Base-by-base conservation (phyloP, 2,329 filamentous ascomycete species). In the Alternaria ventricosa region DNA sequence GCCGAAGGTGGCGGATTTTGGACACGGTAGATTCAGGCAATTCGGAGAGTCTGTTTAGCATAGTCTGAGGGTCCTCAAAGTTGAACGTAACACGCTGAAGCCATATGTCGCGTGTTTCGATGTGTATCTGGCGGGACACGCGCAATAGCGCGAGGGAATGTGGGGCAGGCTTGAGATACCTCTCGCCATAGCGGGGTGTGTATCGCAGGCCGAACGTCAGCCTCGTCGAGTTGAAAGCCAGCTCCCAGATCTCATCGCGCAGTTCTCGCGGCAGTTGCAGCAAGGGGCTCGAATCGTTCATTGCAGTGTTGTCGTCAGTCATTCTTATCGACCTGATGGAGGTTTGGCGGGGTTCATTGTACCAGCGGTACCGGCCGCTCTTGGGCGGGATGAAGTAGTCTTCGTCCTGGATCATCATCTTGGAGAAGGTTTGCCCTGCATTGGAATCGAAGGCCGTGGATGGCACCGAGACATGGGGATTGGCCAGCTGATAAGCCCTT, bases 201-300 rank as follows among this genome's bases (percentile, higher is more conserved):
- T 65, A 65, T 60, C 63, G 65, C 49, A 65, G 27, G 22, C 65
- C 65, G 30, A 62, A 67, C 1, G 65, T 62, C 36, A 67, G 62
- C 57, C 65, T 67, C 33, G 63, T 67, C 44, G 65, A 65, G 56
- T 63, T 67, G 62, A 67, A 67, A 22, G 60, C 56, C 50, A 63
- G 45, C 23, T 58, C 56, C 60, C 60, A 63, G 10, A 69, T 65
- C 49, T 67, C 59, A n/a, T 63, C 62, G 47, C 66, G 64, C 3
- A 69, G 58, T 27, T 69, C 64, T 49, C 59, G 46, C 28, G 66
- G 66, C 7, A 69, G 36, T 46, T 55, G 56, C 15, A 67, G 54
- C 49, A 67, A 18, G 13, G 47, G 61, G 46, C 59, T 67, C 12
- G 55, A 36, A 8, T 62, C 63, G 28, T 62, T 62, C 22, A 47